Percentiles rank a stretch among this genome's conserved stretches.
Conservation (phyloP, 2,329 filamentous ascomycete genomes). For the Monascus ruber region DNA sequence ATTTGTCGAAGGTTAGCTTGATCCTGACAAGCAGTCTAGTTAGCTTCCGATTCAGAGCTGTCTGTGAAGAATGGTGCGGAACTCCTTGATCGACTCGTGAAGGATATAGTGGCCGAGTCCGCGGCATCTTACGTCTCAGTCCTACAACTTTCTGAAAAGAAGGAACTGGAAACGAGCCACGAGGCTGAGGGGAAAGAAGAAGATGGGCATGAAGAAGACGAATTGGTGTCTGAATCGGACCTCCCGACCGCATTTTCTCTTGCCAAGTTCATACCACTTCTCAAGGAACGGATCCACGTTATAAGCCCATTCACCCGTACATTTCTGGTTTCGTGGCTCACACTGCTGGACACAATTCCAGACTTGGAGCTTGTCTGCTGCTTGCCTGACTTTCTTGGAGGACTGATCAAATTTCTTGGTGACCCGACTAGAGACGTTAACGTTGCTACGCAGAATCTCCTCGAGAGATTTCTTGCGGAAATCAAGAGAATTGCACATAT, state of each 20-base stretch:
- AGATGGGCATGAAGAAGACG: constrained; percentile 10
- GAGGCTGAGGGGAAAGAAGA: constrained; percentile 14
- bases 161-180: constrained; percentile 28
- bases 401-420: constrained; percentile 81
- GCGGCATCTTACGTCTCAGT: constrained; percentile 90
- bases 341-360: constrained; percentile 85
- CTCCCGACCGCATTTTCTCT: constrained; percentile 85
- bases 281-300: constrained; percentile 89
- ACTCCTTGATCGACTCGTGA: constrained; percentile 83
- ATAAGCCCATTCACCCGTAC: constrained; percentile 90
- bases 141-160: constrained; percentile 52
- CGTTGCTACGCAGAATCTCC: constrained; percentile 73
- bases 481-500: constrained; percentile 90
- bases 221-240: constrained; percentile 26
- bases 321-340: constrained; percentile 94
- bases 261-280: constrained; percentile 76
- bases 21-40: constrained; percentile 39
- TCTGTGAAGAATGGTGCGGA: constrained; percentile 98
- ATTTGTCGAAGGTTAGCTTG: background rate
- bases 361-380: constrained; percentile 91
- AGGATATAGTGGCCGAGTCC: constrained; percentile 92
- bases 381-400: constrained; percentile 80
- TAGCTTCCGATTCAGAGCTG: constrained; percentile 88
- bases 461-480: constrained; percentile 84
- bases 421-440: constrained; percentile 92